phyloP scores from a whole-genome alignment of 345 rosid species.

The Eucalyptus microcorys region DNA sequence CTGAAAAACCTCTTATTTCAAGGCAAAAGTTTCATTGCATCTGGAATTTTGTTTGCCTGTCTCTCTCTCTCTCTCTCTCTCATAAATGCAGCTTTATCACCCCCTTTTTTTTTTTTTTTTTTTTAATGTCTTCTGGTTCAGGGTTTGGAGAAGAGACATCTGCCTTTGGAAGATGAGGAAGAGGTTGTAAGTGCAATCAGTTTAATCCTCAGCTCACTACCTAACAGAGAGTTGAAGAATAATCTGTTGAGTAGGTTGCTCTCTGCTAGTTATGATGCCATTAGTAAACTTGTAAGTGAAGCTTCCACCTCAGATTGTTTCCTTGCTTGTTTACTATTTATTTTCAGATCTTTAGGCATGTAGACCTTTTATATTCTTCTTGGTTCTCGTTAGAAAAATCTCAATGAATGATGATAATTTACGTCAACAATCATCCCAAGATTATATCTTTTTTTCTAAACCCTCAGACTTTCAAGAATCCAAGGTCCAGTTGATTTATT shows the following conservation, averaged over 20 bases:
- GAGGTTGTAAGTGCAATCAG: conserved; percentile 77
- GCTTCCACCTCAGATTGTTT: background rate
- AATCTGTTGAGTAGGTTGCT: conserved; percentile 71
- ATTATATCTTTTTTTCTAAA: background rate
- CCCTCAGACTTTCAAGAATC: background rate
- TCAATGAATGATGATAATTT: background rate
- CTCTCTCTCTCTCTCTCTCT: background rate
- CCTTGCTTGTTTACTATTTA: background rate
- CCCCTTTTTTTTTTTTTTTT: background rate
- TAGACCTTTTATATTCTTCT: background rate
- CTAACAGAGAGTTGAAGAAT: conserved; percentile 66
- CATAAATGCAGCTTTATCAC: background rate
- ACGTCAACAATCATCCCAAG: background rate
- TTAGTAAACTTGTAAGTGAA: conserved; percentile 69
- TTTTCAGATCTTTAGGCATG: background rate
- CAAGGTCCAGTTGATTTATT: background rate
- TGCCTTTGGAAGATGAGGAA: conserved; percentile 87
- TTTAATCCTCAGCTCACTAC: conserved; percentile 51
- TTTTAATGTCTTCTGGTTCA: background rate
- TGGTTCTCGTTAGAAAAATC: background rate
- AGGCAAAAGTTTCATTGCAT: background rate
- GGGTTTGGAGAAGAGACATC: conserved; percentile 63
- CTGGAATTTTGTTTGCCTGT: background rate
- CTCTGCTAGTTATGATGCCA: conserved; percentile 75
- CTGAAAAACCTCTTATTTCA: background rate